A percentile compares a stretch with the other conserved stretches of the same genome.
These are phyloP conservation scores for Omphalotus guepiniiformis DNA, from an alignment of 768 basidiomycete species.

Conservation along the genomic window DNA sequence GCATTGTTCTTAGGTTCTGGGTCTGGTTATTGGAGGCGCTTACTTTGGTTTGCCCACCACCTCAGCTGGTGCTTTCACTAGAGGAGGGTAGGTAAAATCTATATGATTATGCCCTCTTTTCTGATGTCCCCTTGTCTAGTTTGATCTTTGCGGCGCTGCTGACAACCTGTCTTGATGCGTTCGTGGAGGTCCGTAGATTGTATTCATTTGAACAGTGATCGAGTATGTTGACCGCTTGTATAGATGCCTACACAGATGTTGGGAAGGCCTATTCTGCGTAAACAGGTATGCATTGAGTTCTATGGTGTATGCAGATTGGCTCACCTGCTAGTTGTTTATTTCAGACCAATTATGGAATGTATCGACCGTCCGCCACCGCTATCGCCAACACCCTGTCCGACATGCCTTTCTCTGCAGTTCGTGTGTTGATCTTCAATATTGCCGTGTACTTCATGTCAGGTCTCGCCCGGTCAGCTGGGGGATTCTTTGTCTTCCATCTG, in stretches of 20 bases:
- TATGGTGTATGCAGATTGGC: background rate
- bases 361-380: conserved; percentile 60
- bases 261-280: conserved; percentile 71
- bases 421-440: conserved; percentile 57
- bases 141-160: conserved; percentile 72
- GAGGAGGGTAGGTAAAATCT: conserved; percentile 48
- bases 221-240: conserved; percentile 21
- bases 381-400: conserved; percentile 67
- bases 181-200: conserved; percentile 56
- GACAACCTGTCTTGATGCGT: conserved; percentile 66
- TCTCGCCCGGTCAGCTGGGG: conserved; percentile 39
- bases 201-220: conserved; percentile 8
- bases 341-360: conserved; percentile 58
- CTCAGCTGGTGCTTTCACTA: conserved; percentile 81
- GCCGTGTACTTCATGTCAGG: conserved; percentile 67
- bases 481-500: conserved; percentile 57
- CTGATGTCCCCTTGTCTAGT: conserved; percentile 17
- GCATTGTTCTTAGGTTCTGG: conserved; percentile 34
- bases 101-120: background rate
- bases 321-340: background rate
- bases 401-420: conserved; percentile 60
- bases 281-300: conserved; percentile 37
- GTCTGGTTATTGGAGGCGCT: conserved; percentile 68
- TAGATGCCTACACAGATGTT: conserved; percentile 76
- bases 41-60: conserved; percentile 72